Base-by-base conservation (phyloP, 805 yeast species). In the Debaryomyces maramus region DNA sequence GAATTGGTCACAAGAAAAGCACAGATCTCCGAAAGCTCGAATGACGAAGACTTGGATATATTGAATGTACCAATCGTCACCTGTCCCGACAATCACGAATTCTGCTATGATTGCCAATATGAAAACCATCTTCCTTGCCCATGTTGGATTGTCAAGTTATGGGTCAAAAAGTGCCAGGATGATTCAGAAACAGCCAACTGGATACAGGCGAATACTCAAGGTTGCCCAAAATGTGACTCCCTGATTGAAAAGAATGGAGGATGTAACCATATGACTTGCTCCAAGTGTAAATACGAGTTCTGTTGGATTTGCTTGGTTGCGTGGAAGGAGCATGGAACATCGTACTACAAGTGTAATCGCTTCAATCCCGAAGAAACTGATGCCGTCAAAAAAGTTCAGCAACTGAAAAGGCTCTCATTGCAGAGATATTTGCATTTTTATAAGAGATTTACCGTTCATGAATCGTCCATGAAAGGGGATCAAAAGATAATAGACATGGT, bases 171-270 rank as follows among this genome's bases (percentile, higher is more conserved):
- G 52, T 85, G 96, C 47, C 73, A 74, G 44, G 93, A 88, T 56
- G 98, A 93, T 56, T 80, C 93, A 0, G 96, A 87, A 51, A 88
- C 96, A 11, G 75, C 83, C 2, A 79, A 83, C 53, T 93, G 98
- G 97, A 81, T 93, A 17, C 72, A 80, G 3, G 80, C 85, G 3
- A 83, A 91, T 58, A 88, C 99, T 1, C 83, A 88, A 50, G 77
- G 78, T 32, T 93, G 99, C 60, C 95, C 97, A 0, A 78, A 78
- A 53, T 93, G 99, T 66, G 66, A 67, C 7, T 68, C 88, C 1
- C 69, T 80, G 20, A 93, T 91, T 46, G 97, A 93, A 57, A 89
- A 91, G 53, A 85, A 85, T 56, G 98, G 97, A 16, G 99, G 99
- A 0, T 93, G 99, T 65, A 91, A 91, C 62, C 99, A 93, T 63